Percentiles rank a stretch among this genome's conserved stretches.
phyloP scores from a whole-genome alignment of 371 early-diverging fungal species.

The Mucor racemosus region DNA sequence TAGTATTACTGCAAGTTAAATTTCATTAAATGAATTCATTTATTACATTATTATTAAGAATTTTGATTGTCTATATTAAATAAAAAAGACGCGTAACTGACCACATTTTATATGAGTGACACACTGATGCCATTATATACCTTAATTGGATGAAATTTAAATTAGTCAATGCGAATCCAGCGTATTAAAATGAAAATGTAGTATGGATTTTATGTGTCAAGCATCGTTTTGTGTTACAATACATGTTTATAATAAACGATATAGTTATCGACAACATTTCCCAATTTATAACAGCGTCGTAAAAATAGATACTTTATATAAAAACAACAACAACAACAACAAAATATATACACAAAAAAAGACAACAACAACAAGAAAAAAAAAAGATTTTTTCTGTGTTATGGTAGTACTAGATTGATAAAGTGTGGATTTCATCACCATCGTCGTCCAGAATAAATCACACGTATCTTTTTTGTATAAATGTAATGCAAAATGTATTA shows the following conservation, averaged over 20 bases:
- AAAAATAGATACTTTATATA: neutral
- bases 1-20: neutral
- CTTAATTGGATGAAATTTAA: neutral
- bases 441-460: neutral
- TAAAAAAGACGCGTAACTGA: neutral
- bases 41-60: neutral
- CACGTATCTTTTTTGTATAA: neutral
- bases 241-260: neutral
- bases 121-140: neutral
- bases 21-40: neutral
- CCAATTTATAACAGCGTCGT: neutral
- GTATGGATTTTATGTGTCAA: conserved; percentile 6
- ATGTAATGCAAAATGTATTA: neutral
- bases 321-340: neutral
- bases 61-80: neutral
- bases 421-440: neutral
- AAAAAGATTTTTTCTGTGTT: neutral
- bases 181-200: neutral
- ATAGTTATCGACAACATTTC: neutral
- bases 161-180: neutral
- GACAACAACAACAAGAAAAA: neutral
- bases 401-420: neutral
- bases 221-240: conserved; percentile 2
- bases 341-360: conserved; percentile 4
- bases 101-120: neutral